Base-by-base conservation (phyloP, 129 eudicot species). In the Centella asiatica region DNA sequence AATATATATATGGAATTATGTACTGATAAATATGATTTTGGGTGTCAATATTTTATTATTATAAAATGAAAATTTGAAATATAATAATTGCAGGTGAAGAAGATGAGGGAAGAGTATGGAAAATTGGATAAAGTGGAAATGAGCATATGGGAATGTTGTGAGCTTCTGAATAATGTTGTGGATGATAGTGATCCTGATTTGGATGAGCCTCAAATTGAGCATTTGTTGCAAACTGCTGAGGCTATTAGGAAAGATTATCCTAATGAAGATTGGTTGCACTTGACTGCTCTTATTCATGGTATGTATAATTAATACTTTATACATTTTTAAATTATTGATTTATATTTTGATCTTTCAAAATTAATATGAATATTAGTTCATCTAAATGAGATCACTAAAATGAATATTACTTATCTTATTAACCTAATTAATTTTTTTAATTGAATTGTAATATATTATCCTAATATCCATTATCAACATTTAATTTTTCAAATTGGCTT, bases 71-170 rank as follows among this genome's bases (percentile, higher is more conserved):
- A 46, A 2, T 6, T 45, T 44, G 18, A 22, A 25, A 33, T 18
- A 26, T 2, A 5, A 9, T 25, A 44, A 33, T 22, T 72, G 77
- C 48, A 89, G 97, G 97, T 83, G 65, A 81, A 77, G 70, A 83
- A 49, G 58, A 86, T 86, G 95, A 90, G 89, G 47, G 94, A 83
- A 34, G 84, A 83, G 67, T 86, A 81, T 49, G 76, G 70, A 53
- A 90, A 83, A 64, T 45, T 90, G 69, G 79, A 86, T 51, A 90
- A 78, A 44, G 44, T 71, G 18, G 89, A 78, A 48, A 90, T 90
- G 97, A 84, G 95, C 76, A 90, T 90, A 2, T 90, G 97, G 97
- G 97, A 90, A 65, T 90, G 97, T 33, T 90, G 95, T 69, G 95
- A 83, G 60, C 75, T 90, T 18, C 72, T 90, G 3, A 90, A 90